A percentile compares a stretch with the other conserved stretches of the same genome.
Evolutionary conservation across 495 filamentous ascomycete species (phyloP).

Genomic region (Xylaria flabelliformis): DNA sequence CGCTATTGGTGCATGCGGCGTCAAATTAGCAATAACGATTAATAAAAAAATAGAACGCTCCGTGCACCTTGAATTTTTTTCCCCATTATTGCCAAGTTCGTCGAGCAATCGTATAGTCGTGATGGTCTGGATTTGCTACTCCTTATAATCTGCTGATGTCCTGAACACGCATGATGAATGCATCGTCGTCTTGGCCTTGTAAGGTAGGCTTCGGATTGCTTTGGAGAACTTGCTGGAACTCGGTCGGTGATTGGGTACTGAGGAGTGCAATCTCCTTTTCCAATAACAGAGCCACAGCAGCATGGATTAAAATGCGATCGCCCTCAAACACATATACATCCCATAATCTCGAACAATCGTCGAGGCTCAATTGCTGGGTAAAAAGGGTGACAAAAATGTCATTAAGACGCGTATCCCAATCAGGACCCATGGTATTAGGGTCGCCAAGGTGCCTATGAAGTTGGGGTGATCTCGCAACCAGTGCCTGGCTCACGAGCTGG

Average conservation of each 20-base stretch:
- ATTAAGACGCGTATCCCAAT: constrained; percentile 58
- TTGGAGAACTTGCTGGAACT: constrained; percentile 43
- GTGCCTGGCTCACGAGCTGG: constrained; percentile 70
- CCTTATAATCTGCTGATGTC: background rate
- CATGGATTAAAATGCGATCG: constrained; percentile 78
- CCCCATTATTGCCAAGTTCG: background rate
- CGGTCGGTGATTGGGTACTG: constrained; percentile 39
- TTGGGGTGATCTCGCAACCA: constrained; percentile 73
- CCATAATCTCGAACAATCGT: constrained; percentile 81
- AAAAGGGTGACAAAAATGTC: constrained; percentile 61
- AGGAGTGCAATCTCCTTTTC: constrained; percentile 51
- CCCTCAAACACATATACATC: constrained; percentile 96
- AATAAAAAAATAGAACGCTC: constrained; percentile 7
- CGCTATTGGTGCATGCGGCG: background rate
- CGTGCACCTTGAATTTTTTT: constrained; percentile 1
- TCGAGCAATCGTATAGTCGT: constrained; percentile 20
- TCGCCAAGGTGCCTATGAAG: constrained; percentile 71
- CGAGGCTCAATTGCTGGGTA: constrained; percentile 64
- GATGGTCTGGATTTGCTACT: background rate
- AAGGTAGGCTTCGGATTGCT: background rate
- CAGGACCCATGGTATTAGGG: constrained; percentile 39
- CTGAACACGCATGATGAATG: constrained; percentile 17
- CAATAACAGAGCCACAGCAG: constrained; percentile 74
- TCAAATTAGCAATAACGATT: constrained; percentile 1
- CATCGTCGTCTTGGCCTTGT: constrained; percentile 20